These are phyloP conservation scores for Colletotrichum siamense DNA, from an alignment of 2,329 filamentous ascomycete species.

Conservation along the genomic window DNA sequence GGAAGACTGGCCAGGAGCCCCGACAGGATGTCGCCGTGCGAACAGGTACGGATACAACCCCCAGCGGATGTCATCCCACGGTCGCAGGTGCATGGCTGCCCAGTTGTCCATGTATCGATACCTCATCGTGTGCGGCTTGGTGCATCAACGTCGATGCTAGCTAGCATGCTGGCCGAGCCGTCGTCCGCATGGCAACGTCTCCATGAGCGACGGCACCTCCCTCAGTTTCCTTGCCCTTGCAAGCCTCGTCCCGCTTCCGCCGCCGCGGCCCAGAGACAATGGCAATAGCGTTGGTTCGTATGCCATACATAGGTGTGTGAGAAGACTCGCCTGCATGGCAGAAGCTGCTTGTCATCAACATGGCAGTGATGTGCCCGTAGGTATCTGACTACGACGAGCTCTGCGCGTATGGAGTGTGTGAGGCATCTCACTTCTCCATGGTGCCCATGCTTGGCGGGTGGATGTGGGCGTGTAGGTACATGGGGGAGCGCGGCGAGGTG, in stretches of 20 bases:
- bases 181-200: constrained; percentile 11
- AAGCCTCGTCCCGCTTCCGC: background rate
- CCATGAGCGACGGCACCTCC: background rate
- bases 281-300: background rate
- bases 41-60: constrained; percentile 23
- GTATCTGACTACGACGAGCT: background rate
- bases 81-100: constrained; percentile 41
- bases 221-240: background rate
- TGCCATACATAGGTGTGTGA: background rate
- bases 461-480: background rate
- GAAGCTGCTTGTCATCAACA: background rate
- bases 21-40: background rate
- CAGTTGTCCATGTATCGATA: constrained; percentile 39
- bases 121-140: constrained; percentile 20
- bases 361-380: background rate
- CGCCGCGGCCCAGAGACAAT: background rate
- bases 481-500: background rate
- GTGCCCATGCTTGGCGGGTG: background rate
- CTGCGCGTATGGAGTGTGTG: background rate
- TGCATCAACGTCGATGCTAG: background rate
- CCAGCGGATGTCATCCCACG: background rate
- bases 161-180: constrained; percentile 4
- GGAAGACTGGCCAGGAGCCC: background rate
- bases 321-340: background rate
- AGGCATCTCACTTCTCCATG: background rate